Conservation (phyloP, 2,329 filamentous ascomycete genomes). For the Thermomyces lanuginosus region DNA sequence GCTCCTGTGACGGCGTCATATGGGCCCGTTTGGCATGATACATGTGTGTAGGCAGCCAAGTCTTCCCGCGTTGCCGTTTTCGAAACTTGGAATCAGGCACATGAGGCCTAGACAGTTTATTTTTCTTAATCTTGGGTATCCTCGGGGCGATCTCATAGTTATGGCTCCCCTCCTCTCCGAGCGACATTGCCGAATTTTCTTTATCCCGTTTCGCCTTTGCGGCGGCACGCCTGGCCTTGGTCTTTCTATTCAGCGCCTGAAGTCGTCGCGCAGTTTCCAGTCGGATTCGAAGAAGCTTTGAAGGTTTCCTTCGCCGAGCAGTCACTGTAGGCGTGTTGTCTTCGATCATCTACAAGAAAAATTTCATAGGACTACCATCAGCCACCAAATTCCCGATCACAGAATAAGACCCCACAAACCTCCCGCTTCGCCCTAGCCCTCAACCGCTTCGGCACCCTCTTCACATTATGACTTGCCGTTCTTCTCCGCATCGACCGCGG, state of each 20-base stretch:
- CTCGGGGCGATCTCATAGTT: conserved; percentile 23
- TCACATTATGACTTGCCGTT: conserved; percentile 90
- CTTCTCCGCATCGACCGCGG: conserved; percentile 68
- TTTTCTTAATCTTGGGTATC: conserved; percentile 51
- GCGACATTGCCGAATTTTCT: conserved; percentile 10
- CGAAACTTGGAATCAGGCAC: conserved; percentile 55
- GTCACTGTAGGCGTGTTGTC: conserved; percentile 80
- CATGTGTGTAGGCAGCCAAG: conserved; percentile 85
- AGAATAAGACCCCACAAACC: conserved; percentile 23
- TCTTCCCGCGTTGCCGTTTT: conserved; percentile 74
- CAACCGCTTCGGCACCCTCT: conserved; percentile 66
- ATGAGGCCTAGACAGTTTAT: conserved; percentile 49
- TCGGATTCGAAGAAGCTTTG: conserved; percentile 35
- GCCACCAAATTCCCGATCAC: conserved; percentile 3
- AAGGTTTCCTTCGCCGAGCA: conserved; percentile 32
- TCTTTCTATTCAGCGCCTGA: conserved; percentile 39
- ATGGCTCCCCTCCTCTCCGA: conserved; percentile 14
- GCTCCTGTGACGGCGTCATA: conserved; percentile 64
- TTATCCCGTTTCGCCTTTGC: conserved; percentile 30
- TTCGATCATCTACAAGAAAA: conserved; percentile 51
- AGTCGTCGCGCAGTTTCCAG: conserved; percentile 61
- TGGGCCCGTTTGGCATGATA: conserved; percentile 85
- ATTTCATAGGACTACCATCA: not conserved
- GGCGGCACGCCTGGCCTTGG: conserved; percentile 23
- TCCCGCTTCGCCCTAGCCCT: conserved; percentile 50